Evolutionary conservation across 2,329 filamentous ascomycete species (phyloP), one percentile per base, ranked within the genome.

Genomic region (Cladosporium velox): DNA sequence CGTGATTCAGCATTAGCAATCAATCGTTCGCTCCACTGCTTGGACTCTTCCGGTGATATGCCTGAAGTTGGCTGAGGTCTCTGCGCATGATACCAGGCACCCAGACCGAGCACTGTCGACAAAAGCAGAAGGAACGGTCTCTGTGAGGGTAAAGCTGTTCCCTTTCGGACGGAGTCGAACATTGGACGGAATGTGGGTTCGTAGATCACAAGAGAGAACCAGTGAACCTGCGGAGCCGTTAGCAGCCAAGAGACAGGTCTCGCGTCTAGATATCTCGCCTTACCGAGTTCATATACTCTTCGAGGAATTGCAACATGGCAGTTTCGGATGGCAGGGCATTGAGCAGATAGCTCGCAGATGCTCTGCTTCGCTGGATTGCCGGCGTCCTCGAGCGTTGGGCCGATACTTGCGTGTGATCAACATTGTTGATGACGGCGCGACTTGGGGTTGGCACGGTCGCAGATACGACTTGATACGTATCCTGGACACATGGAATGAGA

Each of bases 171-270:
- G 8, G 75, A 74, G 11, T 71, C 66, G 30, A 79, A 75, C 4
- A 70, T 69, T 12, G 69, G 69, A 26, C 79, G 77, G 57, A 82
- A 80, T 30, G 73, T 78, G 1, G 79, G 79, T 61, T 81, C 79
- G 63, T 78, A 79, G 21, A 82, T 72, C 0, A 79, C 78, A 4
- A 82, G 72, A 18, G 79, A 81, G 64, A 82, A 81, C 79, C 80
- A 82, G 69, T 81, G 79, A 18, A 41, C 35, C 35, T 41, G 35
- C 3, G 14, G 35, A 41, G 15, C 35, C 2, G 35, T 41, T 4
- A 41, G 35, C 4, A 41, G 4, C 14, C 35, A 4, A 41, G 14
- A 18, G 15, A 41, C 14, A 41, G 6, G 35, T 18, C 15, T 14
- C 6, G 6, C 14, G 4, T 18, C 35, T 6, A 41, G 15, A 18